Base-by-base conservation (phyloP, 2,329 filamentous ascomycete species). In the Colletotrichum sp. region DNA sequence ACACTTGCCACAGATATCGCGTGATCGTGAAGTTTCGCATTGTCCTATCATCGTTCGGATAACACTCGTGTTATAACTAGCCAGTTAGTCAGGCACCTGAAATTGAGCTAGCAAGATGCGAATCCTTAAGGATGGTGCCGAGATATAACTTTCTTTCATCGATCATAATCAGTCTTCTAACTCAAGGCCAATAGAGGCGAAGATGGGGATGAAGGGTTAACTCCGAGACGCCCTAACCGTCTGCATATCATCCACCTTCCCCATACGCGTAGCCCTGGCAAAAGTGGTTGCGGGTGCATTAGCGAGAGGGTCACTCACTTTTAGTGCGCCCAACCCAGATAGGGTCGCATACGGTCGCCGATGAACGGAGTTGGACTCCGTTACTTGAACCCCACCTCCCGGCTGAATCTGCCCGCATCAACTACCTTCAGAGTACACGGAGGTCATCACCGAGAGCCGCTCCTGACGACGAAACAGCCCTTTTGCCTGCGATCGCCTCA, bases 281-380 rank as follows among this genome's bases (percentile, higher is more conserved):
- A 26, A 75, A 71, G 49, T 55, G 60, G 68, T 52, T 63, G 8
- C 36, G 21, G 24, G 49, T 75, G 60, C 72, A 71, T 66, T 59
- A 60, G 72, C 72, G 68, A 75, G 49, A 65, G 67, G 60, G 60
- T 36, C 32, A 5, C 16, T 64, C 59, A 13, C 59, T 55, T n/a
- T 65, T 71, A 64, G 59, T 21, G 71, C 59, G 30, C 24, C 30
- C 44, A 34, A 64, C 24, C 32, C 70, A 18, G 32, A 71, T 44
- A 13, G n/a, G 49, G 67, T 21, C 44, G 71, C 72, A 71, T 57
- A 13, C 16, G 49, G 67, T 28, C 44, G 71, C 72, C 72, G 72
- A 75, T 62, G 63, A 75, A 75, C 68, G 72, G 72, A 71, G 34
- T 28, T 64, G 21, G 21, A 30, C 34, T 55, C 68, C 36, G 69